Percentiles rank a stretch among this genome's conserved stretches.
These are phyloP conservation scores for Candida anglica DNA, from an alignment of 805 yeast genomes.

Conservation along the genomic window DNA sequence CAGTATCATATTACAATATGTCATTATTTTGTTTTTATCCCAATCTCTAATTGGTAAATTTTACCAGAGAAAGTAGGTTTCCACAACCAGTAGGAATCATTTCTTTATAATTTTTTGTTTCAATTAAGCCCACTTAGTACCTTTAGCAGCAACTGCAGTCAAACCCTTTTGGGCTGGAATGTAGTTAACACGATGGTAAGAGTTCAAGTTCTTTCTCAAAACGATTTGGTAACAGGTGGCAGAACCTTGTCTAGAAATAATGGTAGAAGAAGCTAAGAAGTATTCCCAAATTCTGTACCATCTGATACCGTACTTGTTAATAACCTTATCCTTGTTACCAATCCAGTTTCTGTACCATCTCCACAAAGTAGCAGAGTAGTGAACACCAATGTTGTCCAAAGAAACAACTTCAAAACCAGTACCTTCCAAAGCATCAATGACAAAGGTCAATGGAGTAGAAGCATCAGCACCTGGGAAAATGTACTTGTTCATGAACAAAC, in stretches of 20 bases:
- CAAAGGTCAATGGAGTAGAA: slow-evolving; percentile 87
- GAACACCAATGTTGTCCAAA: slow-evolving; percentile 87
- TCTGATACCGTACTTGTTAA: slow-evolving; percentile 77
- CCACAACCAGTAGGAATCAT: no score
- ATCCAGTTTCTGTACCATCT: slow-evolving; percentile 95
- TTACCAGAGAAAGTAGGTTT: no score
- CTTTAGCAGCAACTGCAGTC: slow-evolving; percentile 51
- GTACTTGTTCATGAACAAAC: slow-evolving; percentile 92
- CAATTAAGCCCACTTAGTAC: slow-evolving; percentile 57
- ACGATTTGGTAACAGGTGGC: slow-evolving; percentile 90
- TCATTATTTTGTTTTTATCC: no score
- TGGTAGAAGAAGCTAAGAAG: slow-evolving; percentile 78
- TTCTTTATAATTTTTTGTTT: no score
- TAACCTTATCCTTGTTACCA: slow-evolving; percentile 71
- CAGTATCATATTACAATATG: no score
- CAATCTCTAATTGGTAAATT: no score
- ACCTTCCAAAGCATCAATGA: slow-evolving; percentile 69
- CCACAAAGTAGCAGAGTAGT: slow-evolving; percentile 87
- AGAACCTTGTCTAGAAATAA: slow-evolving; percentile 88
- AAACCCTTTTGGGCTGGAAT: slow-evolving; percentile 77
- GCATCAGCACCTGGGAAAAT: slow-evolving; percentile 98
- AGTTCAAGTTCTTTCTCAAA: slow-evolving; percentile 83
- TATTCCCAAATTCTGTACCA: slow-evolving; percentile 95
- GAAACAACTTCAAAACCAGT: slow-evolving; percentile 83
- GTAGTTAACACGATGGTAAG: slow-evolving; percentile 78